phyloP scores from a whole-genome alignment of 306 rosid species.

The Dalbergia cultrata region DNA sequence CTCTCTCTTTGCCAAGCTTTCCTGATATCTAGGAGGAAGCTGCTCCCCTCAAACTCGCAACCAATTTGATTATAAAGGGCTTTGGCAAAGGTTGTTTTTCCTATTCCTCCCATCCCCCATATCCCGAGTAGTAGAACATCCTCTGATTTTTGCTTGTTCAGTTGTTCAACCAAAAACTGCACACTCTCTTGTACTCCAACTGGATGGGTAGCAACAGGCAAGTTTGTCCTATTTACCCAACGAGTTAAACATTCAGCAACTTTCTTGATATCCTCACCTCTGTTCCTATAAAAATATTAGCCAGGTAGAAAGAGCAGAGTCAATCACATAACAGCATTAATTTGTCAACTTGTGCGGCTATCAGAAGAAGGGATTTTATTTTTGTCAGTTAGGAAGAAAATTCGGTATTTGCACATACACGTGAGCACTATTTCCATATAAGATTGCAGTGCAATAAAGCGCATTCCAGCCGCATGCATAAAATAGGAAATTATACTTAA shows the following conservation, averaged over 20 bases:
- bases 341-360: no score
- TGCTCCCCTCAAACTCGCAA: not conserved
- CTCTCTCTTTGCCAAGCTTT: constrained; percentile 3
- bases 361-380: no score
- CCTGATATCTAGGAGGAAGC: constrained; percentile 30
- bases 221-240: not conserved
- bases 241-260: not conserved
- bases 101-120: constrained; percentile 30
- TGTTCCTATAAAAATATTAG: not conserved
- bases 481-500: no score
- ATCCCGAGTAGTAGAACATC: constrained; percentile 2
- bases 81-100: constrained; percentile 35
- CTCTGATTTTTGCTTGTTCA: not conserved
- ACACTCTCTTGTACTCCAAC: constrained; percentile 1
- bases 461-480: no score
- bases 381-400: no score
- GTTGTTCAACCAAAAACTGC: not conserved
- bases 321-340: no score
- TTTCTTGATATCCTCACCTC: constrained; percentile 4
- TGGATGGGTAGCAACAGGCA: not conserved
- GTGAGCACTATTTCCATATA: no score
- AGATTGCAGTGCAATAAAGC: no score
- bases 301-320: no score
- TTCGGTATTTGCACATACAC: no score
- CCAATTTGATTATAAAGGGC: constrained; percentile 4